Evolutionary conservation across 768 basidiomycete species (phyloP), one percentile per base, ranked within the genome.

Genomic region (Leccinum subgranulosum): DNA sequence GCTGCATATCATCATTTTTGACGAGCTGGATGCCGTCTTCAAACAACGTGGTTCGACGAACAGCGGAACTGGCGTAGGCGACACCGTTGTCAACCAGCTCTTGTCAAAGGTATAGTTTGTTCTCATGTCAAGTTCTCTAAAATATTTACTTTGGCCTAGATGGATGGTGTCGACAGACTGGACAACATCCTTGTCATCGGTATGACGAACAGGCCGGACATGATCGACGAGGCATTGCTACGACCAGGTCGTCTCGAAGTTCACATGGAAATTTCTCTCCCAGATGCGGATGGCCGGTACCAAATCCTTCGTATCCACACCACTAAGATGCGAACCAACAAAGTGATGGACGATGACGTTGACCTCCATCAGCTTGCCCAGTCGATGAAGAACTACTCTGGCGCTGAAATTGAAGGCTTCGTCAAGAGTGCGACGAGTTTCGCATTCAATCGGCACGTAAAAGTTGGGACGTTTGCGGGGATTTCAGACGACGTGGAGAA

Each of bases 151-250:
- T 55, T 15, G 7, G 6, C 48, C 29, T 63, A 97, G 94, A 96
- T 99, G 94, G 97, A 99, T 64, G 97, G 97, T 78, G 96, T 99
- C 11, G 97, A 99, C 70, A 90, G 93, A 76, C 79, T 99, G 31
- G 98, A 99, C 79, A 99, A 99, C 74, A 96, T 99, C 60, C 88
- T 99, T 66, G 90, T 99, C 64, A 99, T 99, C 64, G 97, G 97
- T 66, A 99, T 99, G 97, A 99, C 96, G 48, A 98, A 99, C 73
- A 88, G 97, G 59, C 76, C 85, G 45, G 97, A 99, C 79, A 93
- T 99, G 95, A 98, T 99, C 65, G 97, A 99, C 67, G 97, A 99
- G 69, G 97, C 96, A 8, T 82, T 98, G 2, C 82, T 98, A 6
- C 94, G 97, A 66, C 95, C 97, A 1, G 97, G 97, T 45, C 95